Base-by-base conservation (phyloP, 2,329 filamentous ascomycete genomes). In the Exophiala calicioides region DNA sequence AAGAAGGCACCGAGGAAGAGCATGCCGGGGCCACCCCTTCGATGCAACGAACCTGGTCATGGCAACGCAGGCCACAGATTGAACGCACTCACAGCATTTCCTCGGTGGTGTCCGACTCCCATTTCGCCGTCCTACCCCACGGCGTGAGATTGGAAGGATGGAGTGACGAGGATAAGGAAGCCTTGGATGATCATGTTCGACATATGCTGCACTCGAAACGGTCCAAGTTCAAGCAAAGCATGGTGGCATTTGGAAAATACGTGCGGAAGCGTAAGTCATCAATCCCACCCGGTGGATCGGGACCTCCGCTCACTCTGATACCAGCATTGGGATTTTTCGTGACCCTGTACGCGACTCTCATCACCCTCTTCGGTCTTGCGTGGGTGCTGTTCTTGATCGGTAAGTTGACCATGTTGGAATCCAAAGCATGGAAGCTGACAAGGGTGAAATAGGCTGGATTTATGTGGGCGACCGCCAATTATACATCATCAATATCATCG, bases 321-420 rank as follows among this genome's bases (percentile, higher is more conserved):
- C 23, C 46, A 81, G 78, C 89, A 1, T 75, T 95, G 27, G 89
- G 89, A 1, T 88, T 93, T 62, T 77, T 90, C 44, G 86, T 95
- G 48, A 93, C 88, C 0, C 69, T 94, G 3, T 95, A 95, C 65
- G 88, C 88, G 6, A 83, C 79, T 1, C 74, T 91, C 15, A 90
- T 95, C 58, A 93, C 88, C 0, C 73, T 90, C 0, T 95, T 94
- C 58, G 88, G 88, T 60, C 74, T 91, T 9, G 86, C 86, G 0
- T 95, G 88, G 89, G 88, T 95, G 1, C 77, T 94, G n/a, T 93
- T 91, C 68, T 72, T 94, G 44, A 95, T 95, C 63, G 87, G 84
- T 72, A 66, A 45, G 65, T 50, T 23, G 4, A 19, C 15, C 1
- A 19, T 34, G 32, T 23, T 21, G 7, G 23, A 12, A 32, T 9